phyloP scores from a whole-genome alignment of 2,329 filamentous ascomycete species.

The Fusarium ramigenum region DNA sequence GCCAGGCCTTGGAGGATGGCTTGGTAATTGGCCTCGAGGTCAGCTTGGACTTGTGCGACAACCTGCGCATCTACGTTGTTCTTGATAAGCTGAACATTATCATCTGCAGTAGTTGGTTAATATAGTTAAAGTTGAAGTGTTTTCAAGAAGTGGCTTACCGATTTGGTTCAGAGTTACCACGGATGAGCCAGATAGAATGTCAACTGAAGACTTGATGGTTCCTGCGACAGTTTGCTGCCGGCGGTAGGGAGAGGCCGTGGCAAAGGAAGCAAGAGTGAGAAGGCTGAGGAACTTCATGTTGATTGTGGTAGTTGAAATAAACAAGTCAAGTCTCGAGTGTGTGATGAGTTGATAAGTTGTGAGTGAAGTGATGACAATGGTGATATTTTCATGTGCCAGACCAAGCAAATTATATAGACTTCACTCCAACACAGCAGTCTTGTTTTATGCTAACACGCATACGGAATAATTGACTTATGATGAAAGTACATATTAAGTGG shows the following conservation, averaged over 20 bases:
- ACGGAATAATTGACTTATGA: too few species aligned
- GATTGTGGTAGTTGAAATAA: not conserved
- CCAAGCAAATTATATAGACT: constrained; percentile 20
- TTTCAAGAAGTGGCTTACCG: not conserved
- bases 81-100: not conserved
- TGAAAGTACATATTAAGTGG: too few species aligned
- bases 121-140: too few species aligned
- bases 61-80: not conserved
- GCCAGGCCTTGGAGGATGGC: not conserved
- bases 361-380: not conserved
- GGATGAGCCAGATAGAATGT: not conserved
- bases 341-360: not conserved
- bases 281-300: constrained; percentile 32
- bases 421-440: not conserved
- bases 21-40: not conserved
- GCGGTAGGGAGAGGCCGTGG: constrained; percentile 8
- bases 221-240: constrained; percentile 17
- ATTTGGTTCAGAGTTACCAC: not conserved
- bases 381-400: not conserved
- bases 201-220: not conserved
- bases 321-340: not conserved
- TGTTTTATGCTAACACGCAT: too few species aligned
- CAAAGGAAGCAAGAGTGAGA: constrained; percentile 18
- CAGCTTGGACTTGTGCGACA: not conserved
- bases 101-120: too few species aligned